Evolutionary conservation across 2,329 filamentous ascomycete species (phyloP), one percentile per base, ranked within the genome.

Genomic region (Myriangium duriaei): DNA sequence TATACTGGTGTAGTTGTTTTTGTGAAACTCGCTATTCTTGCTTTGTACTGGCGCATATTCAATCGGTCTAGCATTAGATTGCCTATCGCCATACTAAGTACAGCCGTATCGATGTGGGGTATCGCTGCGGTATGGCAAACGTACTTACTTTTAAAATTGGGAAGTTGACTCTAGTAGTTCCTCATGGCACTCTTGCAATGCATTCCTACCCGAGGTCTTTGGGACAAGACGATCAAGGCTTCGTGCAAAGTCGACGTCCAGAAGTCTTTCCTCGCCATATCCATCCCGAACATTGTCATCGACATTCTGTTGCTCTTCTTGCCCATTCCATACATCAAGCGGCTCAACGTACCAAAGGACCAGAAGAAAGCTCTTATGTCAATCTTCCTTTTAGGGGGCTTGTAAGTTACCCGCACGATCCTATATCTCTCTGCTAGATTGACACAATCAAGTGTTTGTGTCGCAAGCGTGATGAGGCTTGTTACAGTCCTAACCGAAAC

Each of bases 31-130:
- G 18, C 33, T 5, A 35, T 35, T 10, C 6, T 35, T 7, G 33
- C 33, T 24, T 12, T 35, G 14, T 35, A 35, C 19, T 35, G 33
- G 33, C 19, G 33, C n/a, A n/a, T 35, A 4, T 35, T 35, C 17
- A 35, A 35, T 12, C 15, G 19, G 7, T 19, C 33, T 12, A 24
- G 6, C 10, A 35, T 35, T 35, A 7, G 33, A 14, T 24, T 24
- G 12, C 26, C 17, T 13, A 35, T 35, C 17, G 19, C 19, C 33
- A 24, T 14, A 9, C 10, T 35, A 5, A 4, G 9, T 11, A 14
- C 15, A 26, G 26, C 26, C 11, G 14, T 35, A 5, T 21, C 19
- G n/a, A 21, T 24, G 10, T 35, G 33, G 33, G 33, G 33, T 4
- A 21, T 35, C 4, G 33, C 33, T 7, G 33, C 24, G 11, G 33